Conservation (phyloP, 2,329 filamentous ascomycete genomes). For the Zelopaecilomyces penicillatus region DNA sequence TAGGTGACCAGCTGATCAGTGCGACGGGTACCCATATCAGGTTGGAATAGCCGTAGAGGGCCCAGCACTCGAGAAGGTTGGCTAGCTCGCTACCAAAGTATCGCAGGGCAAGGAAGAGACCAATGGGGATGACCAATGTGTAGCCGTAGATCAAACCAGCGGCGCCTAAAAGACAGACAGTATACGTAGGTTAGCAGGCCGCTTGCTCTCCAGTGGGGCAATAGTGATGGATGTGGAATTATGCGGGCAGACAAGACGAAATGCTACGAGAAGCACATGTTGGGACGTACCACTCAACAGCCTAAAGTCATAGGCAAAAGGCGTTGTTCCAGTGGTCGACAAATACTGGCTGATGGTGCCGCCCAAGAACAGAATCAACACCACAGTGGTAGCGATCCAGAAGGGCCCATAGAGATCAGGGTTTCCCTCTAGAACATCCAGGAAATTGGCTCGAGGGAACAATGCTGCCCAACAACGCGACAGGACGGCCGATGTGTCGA, state of each 20-base stretch:
- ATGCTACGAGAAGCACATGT: neutral
- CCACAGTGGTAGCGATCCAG: constrained; percentile 97
- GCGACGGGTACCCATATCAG: constrained; percentile 96
- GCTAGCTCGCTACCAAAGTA: constrained; percentile 95
- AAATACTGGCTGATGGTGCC: constrained; percentile 93
- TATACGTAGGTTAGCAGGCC: neutral
- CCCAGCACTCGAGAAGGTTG: constrained; percentile 90
- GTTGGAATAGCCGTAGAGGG: constrained; percentile 92
- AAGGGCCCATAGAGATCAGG: constrained; percentile 94
- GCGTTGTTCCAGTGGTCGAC: constrained; percentile 54
- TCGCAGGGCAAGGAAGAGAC: constrained; percentile 77
- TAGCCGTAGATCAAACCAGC: constrained; percentile 95
- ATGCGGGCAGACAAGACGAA: neutral
- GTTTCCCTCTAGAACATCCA: constrained; percentile 94
- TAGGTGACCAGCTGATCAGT: constrained; percentile 78
- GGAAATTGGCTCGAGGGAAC: constrained; percentile 86
- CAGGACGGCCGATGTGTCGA: constrained; percentile 85
- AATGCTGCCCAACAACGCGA: constrained; percentile 81
- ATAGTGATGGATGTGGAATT: too few relatives aligned
- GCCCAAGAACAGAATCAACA: constrained; percentile 89
- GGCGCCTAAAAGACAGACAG: constrained; percentile 44
- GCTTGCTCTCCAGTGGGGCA: neutral
- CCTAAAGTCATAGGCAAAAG: constrained; percentile 87
- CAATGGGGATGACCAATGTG: constrained; percentile 76
- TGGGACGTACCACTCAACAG: constrained; percentile 63